Evolutionary conservation across 2,329 filamentous ascomycete species (phyloP), one percentile per base, ranked within the genome.

Genomic region (Claviceps humidiphila): DNA sequence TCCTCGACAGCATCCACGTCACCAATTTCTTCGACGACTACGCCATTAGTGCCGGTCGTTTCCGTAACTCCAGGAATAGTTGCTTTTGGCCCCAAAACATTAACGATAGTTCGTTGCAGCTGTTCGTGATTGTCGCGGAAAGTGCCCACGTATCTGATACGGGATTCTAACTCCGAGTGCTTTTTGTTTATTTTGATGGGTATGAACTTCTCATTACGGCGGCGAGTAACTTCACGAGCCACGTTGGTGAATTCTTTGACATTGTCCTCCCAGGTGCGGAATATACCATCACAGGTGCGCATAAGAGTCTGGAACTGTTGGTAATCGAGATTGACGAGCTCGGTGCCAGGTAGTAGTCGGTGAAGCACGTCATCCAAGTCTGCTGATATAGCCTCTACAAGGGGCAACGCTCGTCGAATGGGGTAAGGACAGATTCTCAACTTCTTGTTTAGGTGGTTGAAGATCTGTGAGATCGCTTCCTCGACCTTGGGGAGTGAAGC

Each of bases 41-140:
- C 81, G 9, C 80, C 82, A 57, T 84, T 82, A 11, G 73, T 66
- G 42, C 68, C 68, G 14, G 71, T 66, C 14, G 74, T 74, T 51
- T 82, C 76, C 3, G 71, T 67, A n/a, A 72, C 61, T 17, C 75
- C 73, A 34, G 77, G 74, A 47, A 77, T 77, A 50, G 75, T 79
- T 46, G 75, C 74, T 60, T 82, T 84, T 1, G 89, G 85, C 0
- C 90, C 89, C 2, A 99, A 80, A n/a, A 98, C 93, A 58, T 94
- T 96, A 60, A 95, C 82, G 57, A 99, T 98, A 0, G 93, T 99
- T 59, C 84, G 84, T 68, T 96, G 91, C 47, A 99, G 80, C 69
- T 98, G 93, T 69, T 99, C 93, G 66, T 99, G 93, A 63, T 97
- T 96, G 62, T 91, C 87, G 26, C 93, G 83, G 73, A 99, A 99